Evolutionary conservation across 371 early-diverging fungal species (phyloP).

Genomic region (Mucor irregularis): DNA sequence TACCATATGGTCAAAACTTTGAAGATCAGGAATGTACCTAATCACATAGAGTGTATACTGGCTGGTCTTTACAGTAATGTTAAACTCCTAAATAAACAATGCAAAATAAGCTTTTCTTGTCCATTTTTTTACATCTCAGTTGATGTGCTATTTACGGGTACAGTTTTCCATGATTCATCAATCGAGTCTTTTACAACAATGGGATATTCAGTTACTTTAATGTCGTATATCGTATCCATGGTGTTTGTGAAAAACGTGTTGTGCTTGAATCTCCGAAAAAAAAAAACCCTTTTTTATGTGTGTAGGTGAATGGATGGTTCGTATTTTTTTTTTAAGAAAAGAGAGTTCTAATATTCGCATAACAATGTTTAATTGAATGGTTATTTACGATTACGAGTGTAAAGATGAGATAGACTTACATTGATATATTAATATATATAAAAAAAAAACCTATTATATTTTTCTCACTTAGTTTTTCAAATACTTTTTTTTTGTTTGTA

Average conservation of each 20-base stretch:
- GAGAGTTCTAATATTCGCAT: background rate
- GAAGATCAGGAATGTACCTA: constrained; percentile 61
- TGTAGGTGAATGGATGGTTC: background rate
- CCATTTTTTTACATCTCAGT: background rate
- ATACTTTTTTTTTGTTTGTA: no score
- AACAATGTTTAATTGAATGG: background rate
- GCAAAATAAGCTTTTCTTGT: background rate
- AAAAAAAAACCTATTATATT: constrained; percentile 3
- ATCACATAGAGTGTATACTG: constrained; percentile 46
- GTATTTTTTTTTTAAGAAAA: background rate
- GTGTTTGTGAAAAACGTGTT: constrained; percentile 6
- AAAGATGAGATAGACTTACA: background rate
- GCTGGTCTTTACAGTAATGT: constrained; percentile 54
- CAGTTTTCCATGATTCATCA: constrained; percentile 22
- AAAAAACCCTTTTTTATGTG: background rate
- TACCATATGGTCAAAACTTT: constrained; percentile 64
- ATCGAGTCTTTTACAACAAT: constrained; percentile 24
- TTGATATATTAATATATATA: constrained; percentile 6
- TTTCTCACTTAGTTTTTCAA: no score
- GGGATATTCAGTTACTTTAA: constrained; percentile 23
- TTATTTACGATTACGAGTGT: background rate
- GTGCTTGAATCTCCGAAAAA: constrained; percentile 16
- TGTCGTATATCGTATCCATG: constrained; percentile 20
- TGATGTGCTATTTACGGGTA: constrained; percentile 16
- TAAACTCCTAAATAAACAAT: constrained; percentile 30